These are phyloP conservation scores for Stemphylium beticola DNA, from an alignment of 2,329 filamentous ascomycete species.

Conservation along the genomic window DNA sequence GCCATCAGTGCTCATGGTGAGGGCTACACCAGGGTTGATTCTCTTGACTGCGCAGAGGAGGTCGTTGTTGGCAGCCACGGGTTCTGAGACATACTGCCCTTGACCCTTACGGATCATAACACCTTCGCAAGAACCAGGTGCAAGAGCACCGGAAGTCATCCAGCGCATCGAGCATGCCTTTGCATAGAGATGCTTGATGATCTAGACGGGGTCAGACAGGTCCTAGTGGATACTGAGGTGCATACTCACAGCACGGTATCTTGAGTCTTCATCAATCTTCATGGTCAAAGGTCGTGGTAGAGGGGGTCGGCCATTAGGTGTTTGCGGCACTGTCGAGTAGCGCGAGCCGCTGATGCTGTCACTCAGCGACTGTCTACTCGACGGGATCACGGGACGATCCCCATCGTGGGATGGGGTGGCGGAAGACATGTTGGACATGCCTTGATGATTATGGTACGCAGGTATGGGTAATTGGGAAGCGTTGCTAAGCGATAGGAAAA, in stretches of 20 bases:
- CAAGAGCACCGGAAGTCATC: constrained; percentile 22
- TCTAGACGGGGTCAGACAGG: constrained; percentile 20
- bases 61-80: constrained; percentile 46
- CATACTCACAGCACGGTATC: constrained; percentile 30
- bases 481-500: constrained; percentile 15
- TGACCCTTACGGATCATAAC: constrained; percentile 72
- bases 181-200: constrained; percentile 36
- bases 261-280: constrained; percentile 34
- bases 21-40: constrained; percentile 55
- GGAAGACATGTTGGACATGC: constrained; percentile 17
- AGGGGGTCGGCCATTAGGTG: constrained; percentile 11
- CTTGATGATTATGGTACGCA: background rate
- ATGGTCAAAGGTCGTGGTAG: constrained; percentile 20
- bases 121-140: constrained; percentile 56
- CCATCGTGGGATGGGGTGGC: constrained; percentile 6
- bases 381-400: constrained; percentile 11
- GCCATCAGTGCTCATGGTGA: constrained; percentile 59
- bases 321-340: constrained; percentile 11
- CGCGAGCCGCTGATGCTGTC: constrained; percentile 13
- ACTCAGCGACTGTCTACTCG: constrained; percentile 18
- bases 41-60: constrained; percentile 53
- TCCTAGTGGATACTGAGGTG: background rate
- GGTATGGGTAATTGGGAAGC: background rate
- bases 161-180: constrained; percentile 33
- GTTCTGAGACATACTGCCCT: constrained; percentile 69